These are phyloP conservation scores for Senecio squalidus DNA, from an alignment of 140 eudicot species.

Conservation along the genomic window DNA sequence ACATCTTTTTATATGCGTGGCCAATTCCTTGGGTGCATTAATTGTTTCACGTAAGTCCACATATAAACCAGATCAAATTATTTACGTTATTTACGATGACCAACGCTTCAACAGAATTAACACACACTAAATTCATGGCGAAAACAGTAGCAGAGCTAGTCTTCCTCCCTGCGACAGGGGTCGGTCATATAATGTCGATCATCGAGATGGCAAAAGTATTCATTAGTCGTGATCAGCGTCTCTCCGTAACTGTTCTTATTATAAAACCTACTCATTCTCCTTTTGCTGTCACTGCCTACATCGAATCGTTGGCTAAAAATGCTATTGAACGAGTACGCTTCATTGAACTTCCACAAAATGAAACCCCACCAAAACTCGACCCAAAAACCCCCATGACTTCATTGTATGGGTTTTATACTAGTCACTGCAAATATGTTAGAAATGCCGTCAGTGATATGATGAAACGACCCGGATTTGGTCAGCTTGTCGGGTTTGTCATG, in stretches of 20 bases:
- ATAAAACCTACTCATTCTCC: slow-evolving; percentile 14
- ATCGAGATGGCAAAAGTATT: slow-evolving; percentile 30
- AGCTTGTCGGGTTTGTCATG: slow-evolving; percentile 25
- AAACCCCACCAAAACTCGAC: slow-evolving; percentile 8
- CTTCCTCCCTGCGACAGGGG: too few species aligned
- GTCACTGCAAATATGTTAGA: slow-evolving; percentile 13
- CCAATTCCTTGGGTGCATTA: too few species aligned
- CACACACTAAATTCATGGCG: too few species aligned
- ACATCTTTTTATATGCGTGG: too few species aligned
- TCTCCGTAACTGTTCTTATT: slow-evolving; percentile 24
- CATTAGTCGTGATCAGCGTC: slow-evolving; percentile 14
- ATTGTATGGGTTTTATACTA: neutral
- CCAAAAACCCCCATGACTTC: slow-evolving; percentile 10
- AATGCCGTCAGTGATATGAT: slow-evolving; percentile 6
- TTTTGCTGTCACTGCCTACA: slow-evolving; percentile 14
- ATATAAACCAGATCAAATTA: too few species aligned
- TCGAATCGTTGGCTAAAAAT: slow-evolving; percentile 6
- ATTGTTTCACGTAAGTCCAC: too few species aligned
- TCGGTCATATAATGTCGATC: slow-evolving; percentile 26
- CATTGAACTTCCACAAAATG: slow-evolving; percentile 16
- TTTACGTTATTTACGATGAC: too few species aligned
- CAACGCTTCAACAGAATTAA: too few species aligned
- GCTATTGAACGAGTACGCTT: slow-evolving; percentile 17
- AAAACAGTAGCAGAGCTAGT: too few species aligned
- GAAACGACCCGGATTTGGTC: neutral